A percentile compares a stretch with the other conserved stretches of the same genome.
Evolutionary conservation across 2,329 filamentous ascomycete genomes (phyloP).

Genomic region (Didymella glomerata): DNA sequence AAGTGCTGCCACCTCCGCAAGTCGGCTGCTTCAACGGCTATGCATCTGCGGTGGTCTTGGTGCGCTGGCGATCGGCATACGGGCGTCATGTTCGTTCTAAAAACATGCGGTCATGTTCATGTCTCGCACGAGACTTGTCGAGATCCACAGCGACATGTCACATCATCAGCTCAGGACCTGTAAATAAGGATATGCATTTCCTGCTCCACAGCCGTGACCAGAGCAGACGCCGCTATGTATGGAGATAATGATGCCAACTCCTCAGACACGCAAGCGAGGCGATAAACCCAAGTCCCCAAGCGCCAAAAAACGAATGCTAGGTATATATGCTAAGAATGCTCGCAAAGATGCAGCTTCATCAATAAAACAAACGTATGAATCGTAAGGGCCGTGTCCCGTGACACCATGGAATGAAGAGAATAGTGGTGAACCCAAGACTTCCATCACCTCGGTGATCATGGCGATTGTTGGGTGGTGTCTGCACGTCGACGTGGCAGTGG

Average conservation of each 20-base stretch:
- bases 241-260: not conserved
- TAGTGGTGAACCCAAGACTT: too few relatives aligned
- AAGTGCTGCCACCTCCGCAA: not conserved
- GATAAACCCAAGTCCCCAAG: not conserved
- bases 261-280: not conserved
- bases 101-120: too few relatives aligned
- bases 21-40: not conserved
- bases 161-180: too few relatives aligned
- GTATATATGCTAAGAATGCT: conserved; percentile 29
- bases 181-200: conserved; percentile 25
- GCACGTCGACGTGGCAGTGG: not conserved
- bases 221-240: conserved; percentile 6
- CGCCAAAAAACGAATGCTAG: conserved; percentile 26
- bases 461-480: not conserved
- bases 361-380: conserved; percentile 23
- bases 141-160: too few relatives aligned
- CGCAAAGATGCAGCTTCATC: conserved; percentile 34
- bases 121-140: too few relatives aligned
- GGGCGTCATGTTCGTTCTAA: too few relatives aligned
- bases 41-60: not conserved
- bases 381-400: conserved; percentile 27
- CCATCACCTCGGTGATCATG: too few relatives aligned
- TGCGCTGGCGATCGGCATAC: not conserved
- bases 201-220: conserved; percentile 24
- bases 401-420: conserved; percentile 30